Base-by-base conservation (phyloP, 768 basidiomycete genomes). In the Lactifluus echinatus region DNA sequence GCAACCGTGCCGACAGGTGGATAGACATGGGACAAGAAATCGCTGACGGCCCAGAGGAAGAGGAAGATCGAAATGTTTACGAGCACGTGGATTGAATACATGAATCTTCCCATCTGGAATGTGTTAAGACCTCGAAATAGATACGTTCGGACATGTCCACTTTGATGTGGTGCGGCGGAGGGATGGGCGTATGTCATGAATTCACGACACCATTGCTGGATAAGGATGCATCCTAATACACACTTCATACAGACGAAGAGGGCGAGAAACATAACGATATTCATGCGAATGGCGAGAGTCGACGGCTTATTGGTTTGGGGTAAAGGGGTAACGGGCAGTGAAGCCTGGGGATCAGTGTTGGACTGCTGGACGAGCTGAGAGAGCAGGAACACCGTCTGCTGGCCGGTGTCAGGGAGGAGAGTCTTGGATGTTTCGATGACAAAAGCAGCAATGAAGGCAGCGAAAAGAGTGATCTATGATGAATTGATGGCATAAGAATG, bases 391-490 rank as follows among this genome's bases (percentile, higher is more conserved):
- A 54, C 53, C 3, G 47, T 53, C 21, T n/a, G 36, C 29, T 57
- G 54, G 14, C 42, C 12, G 4, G 23, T 36, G 34, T 49, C 45
- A 5, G 63, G 50, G 7, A 34, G 40, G 17, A 64, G 37, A 0
- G 6, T 42, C 26, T 60, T 47, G 45, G 63, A 64, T 46, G 39
- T 55, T 42, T 63, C 52, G 31, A 63, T 46, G 39, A 64, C 47
- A 33, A 64, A 61, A 33, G 59, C 50, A 24, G 63, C 54, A 19
- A 61, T 48, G 24, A 55, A 61, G 14, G 59, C 48, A 7, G 64
- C 61, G 39, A 65, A 65, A 8, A 64, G 31, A 8, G 54, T 43
- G 33, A 29, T 57, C 56, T 57, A 21, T n/a, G n/a, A n/a, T n/a
- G 10, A 34, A 4, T 10, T 23, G 28, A 29, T 33, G 3, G 36